Base-by-base conservation (phyloP, 1,284 basidiomycete genomes). In the Takashimella koratensis region DNA sequence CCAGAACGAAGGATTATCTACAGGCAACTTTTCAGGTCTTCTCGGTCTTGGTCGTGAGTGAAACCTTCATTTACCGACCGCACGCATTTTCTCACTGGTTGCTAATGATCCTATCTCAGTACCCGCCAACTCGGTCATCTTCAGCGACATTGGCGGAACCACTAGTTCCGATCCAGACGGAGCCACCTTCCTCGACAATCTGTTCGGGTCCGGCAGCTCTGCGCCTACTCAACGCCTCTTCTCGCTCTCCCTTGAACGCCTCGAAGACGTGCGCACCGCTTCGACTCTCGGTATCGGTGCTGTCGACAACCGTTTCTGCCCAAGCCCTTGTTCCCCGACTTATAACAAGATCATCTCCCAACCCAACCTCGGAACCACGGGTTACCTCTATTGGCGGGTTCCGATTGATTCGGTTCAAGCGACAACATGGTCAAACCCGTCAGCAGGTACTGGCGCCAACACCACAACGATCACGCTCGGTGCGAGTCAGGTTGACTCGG, bases 161-260 rank as follows among this genome's bases (percentile, higher is more conserved):
- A 75, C 74, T 2, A 57, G 64, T 5, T 71, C 71, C 4, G 57
- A 64, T 26, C 73, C 75, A 6, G 75, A 76, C 52, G 75, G 75
- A 12, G 75, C 75, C 8, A 74, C 73, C 0, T 75, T 75, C 53
- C 68, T 76, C 12, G 75, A 76, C 56, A 76, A 76, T 47, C 49
- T 76, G 3, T 76, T 75, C 49, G 74, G 75, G n/a, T 58, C 66
- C 0, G 75, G 75, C 1, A 30, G 42, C 1, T 67, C 61, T 1
- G 75, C 75, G 1, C 75, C 75, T 0, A 60, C 66, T 2, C 60
- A 73, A 19, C 64, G 74, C 0, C 58, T 73, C 19, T 74, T 76
- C 45, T 60, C 71, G 8, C 60, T 76, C 20, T 64, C 70, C 1
- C 61, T 76, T 8, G 73, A 62, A 39, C 63, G 75, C 2, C 57